Evolutionary conservation across 495 filamentous ascomycete species (phyloP).

Genomic region (Penicillium soppii): DNA sequence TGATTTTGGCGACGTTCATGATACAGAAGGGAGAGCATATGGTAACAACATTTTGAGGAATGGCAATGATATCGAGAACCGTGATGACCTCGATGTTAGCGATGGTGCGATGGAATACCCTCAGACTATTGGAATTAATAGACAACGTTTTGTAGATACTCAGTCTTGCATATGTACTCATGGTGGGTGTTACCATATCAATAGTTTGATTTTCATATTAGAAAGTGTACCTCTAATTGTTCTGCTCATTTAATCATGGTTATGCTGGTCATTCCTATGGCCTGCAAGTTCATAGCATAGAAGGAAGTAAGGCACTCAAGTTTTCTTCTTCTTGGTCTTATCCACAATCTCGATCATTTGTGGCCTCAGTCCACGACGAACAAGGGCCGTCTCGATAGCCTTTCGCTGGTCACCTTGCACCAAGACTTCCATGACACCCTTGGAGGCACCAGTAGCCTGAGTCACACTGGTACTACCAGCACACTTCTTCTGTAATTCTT

Average conservation of each 20-base stretch:
- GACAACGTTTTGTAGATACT: too few species aligned
- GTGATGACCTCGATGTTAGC: too few species aligned
- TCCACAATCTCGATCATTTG: constrained; percentile 65
- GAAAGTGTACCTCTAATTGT: too few species aligned
- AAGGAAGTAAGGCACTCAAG: neutral
- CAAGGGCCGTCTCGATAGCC: constrained; percentile 59
- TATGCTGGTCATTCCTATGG: neutral
- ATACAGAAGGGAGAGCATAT: neutral
- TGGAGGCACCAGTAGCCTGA: constrained; percentile 59
- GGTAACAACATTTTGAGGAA: neutral
- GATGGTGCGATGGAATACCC: too few species aligned
- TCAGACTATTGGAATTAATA: too few species aligned
- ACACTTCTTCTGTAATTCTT: constrained; percentile 70
- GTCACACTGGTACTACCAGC: constrained; percentile 68
- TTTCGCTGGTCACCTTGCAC: constrained; percentile 69
- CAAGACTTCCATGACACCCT: constrained; percentile 67
- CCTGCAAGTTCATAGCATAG: neutral
- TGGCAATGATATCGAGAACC: too few species aligned
- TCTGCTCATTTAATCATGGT: neutral
- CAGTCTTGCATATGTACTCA: too few species aligned
- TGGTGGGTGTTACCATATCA: too few species aligned
- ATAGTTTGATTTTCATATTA: too few species aligned
- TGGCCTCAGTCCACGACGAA: constrained; percentile 55
- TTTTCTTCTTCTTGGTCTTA: constrained; percentile 71
- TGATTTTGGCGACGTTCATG: neutral